Base-by-base conservation (phyloP, 768 basidiomycete genomes). In the Boletus sp. region DNA sequence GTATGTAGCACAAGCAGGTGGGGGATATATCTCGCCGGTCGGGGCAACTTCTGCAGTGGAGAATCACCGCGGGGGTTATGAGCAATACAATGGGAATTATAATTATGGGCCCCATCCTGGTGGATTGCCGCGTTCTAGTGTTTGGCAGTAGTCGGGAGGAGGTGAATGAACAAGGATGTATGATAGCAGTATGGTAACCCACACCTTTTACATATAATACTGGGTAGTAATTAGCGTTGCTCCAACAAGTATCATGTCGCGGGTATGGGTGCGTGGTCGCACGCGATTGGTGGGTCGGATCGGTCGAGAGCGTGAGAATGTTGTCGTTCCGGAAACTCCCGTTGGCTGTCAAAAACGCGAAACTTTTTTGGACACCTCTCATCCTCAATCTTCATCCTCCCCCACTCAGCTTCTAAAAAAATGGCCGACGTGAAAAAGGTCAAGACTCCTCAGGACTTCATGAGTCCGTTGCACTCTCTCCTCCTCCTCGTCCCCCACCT, bases 401-500 rank as follows among this genome's bases (percentile, higher is more conserved):
- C 64, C 73, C 76, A 79, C 81, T 80, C 76, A 83, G 80, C 75
- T 71, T 72, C 61, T 61, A 78, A 24, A 24, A 84, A 83, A 87
- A 92, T 94, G 92, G 81, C 90, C 77, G 89, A 92, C 57, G 75
- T 61, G 50, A 89, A 87, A 82, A 95, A 81, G 84, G 80, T 80
- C 77, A 98, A 98, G 83, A 77, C 85, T 71, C 90, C 91, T 60
- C 85, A 91, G 85, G 94, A 96, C 10, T 97, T 98, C 80, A 83
- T 89, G 68, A 76, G 91, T 92, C 33, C 55, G 63, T 60, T 20
- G 30, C 55, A n/a, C 1, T 20, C 30, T 17, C 47, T 41, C 56
- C 5, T 41, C 41, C 1, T 18, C 35, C 2, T 49, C 14, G 6
- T 46, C 18, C 18, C 48, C 18, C 8, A 10, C 36, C 51, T 56